Percentiles rank a stretch among this genome's conserved stretches.
Conservation (phyloP, 2,329 filamentous ascomycete genomes). For the Claviceps cyperi region DNA sequence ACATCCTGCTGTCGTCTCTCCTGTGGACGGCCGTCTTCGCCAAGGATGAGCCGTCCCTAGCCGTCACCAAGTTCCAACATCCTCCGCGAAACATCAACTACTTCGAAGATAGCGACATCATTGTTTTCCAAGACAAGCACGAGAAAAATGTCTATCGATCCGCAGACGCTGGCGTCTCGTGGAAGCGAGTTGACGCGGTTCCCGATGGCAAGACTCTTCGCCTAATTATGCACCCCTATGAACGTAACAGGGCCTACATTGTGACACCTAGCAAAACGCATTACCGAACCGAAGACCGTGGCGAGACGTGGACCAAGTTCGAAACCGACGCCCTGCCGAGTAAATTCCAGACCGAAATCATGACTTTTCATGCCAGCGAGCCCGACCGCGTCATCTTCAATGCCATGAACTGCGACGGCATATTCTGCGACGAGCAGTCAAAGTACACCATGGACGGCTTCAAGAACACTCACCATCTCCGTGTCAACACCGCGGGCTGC, state of each 20-base stretch:
- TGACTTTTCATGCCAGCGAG: constrained; percentile 74
- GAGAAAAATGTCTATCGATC: constrained; percentile 61
- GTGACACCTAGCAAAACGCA: constrained; percentile 56
- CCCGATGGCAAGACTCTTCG: constrained; percentile 46
- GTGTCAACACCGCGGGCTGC: constrained; percentile 59
- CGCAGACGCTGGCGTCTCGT: constrained; percentile 63
- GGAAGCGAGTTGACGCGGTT: constrained; percentile 52
- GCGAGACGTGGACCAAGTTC: constrained; percentile 69
- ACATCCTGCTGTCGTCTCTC: constrained; percentile 36
- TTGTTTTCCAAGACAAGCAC: constrained; percentile 57
- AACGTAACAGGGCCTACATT: constrained; percentile 66
- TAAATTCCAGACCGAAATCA: constrained; percentile 32
- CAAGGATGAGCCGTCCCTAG: constrained; percentile 53
- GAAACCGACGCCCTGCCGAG: constrained; percentile 43
- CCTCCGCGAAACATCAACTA: constrained; percentile 62
- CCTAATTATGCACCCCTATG: constrained; percentile 64
- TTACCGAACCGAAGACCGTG: constrained; percentile 72
- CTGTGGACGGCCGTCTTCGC: constrained; percentile 27
- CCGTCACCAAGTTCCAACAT: constrained; percentile 49
- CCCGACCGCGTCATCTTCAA: constrained; percentile 77
- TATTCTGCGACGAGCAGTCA: constrained; percentile 48
- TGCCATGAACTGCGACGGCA: constrained; percentile 51
- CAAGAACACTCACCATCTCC: constrained; percentile 49
- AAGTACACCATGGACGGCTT: constrained; percentile 82
- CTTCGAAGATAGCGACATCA: constrained; percentile 76